phyloP scores from a whole-genome alignment of 2,329 filamentous ascomycete genomes.

The Aurifilum marmelostoma region DNA sequence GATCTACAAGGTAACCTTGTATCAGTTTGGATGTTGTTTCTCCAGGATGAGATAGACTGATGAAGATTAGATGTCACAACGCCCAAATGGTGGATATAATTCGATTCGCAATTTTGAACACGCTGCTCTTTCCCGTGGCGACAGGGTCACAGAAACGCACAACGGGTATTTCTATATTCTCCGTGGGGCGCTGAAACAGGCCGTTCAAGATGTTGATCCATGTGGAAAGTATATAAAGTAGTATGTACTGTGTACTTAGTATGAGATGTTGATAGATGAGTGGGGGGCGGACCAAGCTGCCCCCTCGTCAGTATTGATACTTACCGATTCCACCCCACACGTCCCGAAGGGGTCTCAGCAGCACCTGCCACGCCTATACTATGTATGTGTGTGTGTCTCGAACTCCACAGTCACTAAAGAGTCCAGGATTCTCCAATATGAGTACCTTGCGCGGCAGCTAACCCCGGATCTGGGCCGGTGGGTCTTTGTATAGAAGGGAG shows the following conservation, averaged over 20 bases:
- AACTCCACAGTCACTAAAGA: background rate
- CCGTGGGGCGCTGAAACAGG: background rate
- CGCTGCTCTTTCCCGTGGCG: background rate
- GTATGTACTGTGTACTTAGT: too few relatives aligned
- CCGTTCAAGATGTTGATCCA: background rate
- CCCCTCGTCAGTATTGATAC: background rate
- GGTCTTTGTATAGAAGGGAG: background rate
- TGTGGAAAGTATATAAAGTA: too few relatives aligned
- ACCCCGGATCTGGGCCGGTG: slow-evolving; percentile 13
- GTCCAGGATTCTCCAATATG: slow-evolving; percentile 1
- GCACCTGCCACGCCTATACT: too few relatives aligned
- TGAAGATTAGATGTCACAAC: too few relatives aligned
- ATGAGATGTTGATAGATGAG: background rate
- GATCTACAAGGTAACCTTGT: background rate
- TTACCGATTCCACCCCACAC: slow-evolving; percentile 20
- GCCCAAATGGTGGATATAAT: too few relatives aligned
- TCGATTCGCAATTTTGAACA: too few relatives aligned
- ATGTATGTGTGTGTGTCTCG: background rate
- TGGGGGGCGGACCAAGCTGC: background rate
- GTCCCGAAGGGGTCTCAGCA: slow-evolving; percentile 15
- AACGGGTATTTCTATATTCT: background rate
- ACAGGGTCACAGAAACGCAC: background rate
- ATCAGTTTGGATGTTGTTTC: too few relatives aligned
- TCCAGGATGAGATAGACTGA: too few relatives aligned
- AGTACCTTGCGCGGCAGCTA: background rate